phyloP scores from a whole-genome alignment of 2,329 filamentous ascomycete genomes.

The Conoideocrella luteorostrata region DNA sequence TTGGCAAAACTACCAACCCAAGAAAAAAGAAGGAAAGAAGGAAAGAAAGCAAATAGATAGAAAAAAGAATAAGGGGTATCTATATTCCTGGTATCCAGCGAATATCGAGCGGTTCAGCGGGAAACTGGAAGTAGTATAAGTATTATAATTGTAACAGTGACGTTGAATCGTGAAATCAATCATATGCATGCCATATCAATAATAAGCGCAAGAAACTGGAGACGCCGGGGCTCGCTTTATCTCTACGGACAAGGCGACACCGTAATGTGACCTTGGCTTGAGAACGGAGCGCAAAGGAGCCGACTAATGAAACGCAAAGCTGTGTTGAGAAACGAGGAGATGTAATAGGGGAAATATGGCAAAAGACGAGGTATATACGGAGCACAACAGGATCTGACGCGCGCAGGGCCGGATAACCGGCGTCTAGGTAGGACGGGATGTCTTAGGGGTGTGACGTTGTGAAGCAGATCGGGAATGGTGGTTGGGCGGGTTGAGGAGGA shows the following conservation, averaged over 20 bases:
- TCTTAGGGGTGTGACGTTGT: neutral
- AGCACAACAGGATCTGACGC: neutral
- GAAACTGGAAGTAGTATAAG: neutral
- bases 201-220: neutral
- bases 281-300: too few relatives aligned
- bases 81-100: too few relatives aligned
- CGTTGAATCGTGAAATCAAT: neutral
- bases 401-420: neutral
- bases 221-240: neutral
- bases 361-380: neutral
- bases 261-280: too few relatives aligned
- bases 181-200: too few relatives aligned
- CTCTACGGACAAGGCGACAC: too few relatives aligned
- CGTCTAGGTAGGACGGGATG: neutral
- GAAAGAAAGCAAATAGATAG: neutral
- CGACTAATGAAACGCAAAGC: too few relatives aligned
- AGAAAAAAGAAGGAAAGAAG: neutral
- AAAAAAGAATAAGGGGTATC: too few relatives aligned
- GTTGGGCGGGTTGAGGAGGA: too few relatives aligned
- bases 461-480: neutral
- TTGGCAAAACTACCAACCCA: neutral
- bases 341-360: neutral
- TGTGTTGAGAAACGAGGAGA: too few relatives aligned
- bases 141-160: neutral
- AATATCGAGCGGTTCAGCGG: too few relatives aligned